These are phyloP conservation scores for Tuber calosporum DNA, from an alignment of 495 filamentous ascomycete genomes.

Conservation along the genomic window DNA sequence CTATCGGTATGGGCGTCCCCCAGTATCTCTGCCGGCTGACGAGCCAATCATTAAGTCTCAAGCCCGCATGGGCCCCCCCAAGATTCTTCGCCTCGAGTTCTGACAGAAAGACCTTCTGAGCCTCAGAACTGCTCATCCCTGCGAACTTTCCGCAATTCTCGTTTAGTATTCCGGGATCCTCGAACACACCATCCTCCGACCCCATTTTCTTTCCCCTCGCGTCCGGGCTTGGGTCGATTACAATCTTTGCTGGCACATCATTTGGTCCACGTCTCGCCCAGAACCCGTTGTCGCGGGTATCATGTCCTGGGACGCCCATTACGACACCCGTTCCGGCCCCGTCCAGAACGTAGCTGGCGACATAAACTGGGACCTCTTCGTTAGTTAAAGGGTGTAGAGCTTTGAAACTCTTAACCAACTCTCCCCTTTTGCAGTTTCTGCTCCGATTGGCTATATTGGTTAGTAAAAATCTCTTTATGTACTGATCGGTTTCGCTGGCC, in stretches of 20 bases:
- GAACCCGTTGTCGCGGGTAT: conserved; percentile 67
- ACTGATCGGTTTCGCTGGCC: conserved; percentile 53
- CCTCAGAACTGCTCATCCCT: conserved; percentile 56
- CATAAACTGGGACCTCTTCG: conserved; percentile 63
- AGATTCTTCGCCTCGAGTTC: conserved; percentile 54
- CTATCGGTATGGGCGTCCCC: conserved; percentile 83
- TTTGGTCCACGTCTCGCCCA: conserved; percentile 47
- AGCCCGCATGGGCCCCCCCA: conserved; percentile 9
- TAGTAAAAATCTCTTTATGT: conserved; percentile 61
- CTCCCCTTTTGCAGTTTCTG: conserved; percentile 63
- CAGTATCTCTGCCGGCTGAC: conserved; percentile 84
- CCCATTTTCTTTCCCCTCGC: conserved; percentile 47
- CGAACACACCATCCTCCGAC: conserved; percentile 46
- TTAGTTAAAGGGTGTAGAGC: conserved; percentile 62
- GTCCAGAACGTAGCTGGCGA: conserved; percentile 76
- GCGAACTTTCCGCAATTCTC: conserved; percentile 55
- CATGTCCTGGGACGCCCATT: conserved; percentile 87
- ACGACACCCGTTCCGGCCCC: conserved; percentile 85
- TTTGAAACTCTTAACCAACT: conserved; percentile 53
- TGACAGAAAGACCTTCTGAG: conserved; percentile 56
- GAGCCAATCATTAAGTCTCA: conserved; percentile 70
- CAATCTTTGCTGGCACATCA: conserved; percentile 42
- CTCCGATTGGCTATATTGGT: conserved; percentile 47
- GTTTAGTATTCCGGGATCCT: conserved; percentile 61
- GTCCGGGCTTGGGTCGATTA: conserved; percentile 52